Base-by-base conservation (phyloP, 2,329 filamentous ascomycete genomes). In the Fusarium paranaense region DNA sequence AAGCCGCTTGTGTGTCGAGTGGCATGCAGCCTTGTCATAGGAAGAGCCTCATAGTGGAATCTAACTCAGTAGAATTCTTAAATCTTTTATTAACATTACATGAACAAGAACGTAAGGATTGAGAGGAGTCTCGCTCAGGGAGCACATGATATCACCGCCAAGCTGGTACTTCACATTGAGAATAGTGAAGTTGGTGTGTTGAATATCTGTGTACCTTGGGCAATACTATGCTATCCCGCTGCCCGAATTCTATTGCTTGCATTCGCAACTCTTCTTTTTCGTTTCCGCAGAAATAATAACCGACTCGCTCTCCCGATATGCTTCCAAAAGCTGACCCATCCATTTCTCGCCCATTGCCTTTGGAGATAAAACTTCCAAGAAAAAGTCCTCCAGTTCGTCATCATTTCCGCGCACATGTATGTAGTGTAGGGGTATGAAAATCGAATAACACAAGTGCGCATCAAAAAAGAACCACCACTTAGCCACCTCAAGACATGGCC, bases 181-280 rank as follows among this genome's bases (percentile, higher is more conserved):
- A 30, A 50, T 27, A 30, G 27, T 52, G 27, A 52, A 52, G 47
- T 25, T 47, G 47, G 9, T 30, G 47, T 52, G 18, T 30, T 52
- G 47, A 32, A 52, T 11, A 52, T 52, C 25, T 52, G 47, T 30
- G 47, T 52, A 52, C 47, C 47, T n/a, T 13, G 47, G 20, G 47
- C 27, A 52, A 54, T 20, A 54, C 50, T 54, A 54, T 54, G 50
- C 47, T 52, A 30, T 32, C 50, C 50, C 50, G 27, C 27, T 54
- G 27, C 18, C 40, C 32, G 52, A 50, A 14, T 69, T 69, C 50
- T 60, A 32, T 57, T 38, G 47, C 63, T 32, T 37, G 35, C 25
- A 38, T 72, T 59, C 18, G 50, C 50, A 32, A 13, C 9, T 32
- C 50, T 30, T 74, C 71, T 69, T 42, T 58, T n/a, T 64, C 40